Base-by-base conservation (phyloP, 2,329 filamentous ascomycete genomes). In the Penicillium sp. region DNA sequence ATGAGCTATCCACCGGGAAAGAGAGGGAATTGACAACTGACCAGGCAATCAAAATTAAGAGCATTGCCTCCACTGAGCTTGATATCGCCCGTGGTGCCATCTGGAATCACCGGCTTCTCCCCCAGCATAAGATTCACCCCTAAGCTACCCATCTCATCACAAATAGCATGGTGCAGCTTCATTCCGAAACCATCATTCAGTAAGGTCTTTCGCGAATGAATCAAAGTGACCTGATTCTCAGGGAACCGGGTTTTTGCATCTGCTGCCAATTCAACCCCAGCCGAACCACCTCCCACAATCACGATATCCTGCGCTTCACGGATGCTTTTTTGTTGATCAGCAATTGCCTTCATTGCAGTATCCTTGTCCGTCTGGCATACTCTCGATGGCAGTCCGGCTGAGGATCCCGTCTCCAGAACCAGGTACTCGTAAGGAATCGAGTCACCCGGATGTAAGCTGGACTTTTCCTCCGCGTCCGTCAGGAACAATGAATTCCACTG, bases 271-370 rank as follows among this genome's bases (percentile, higher is more conserved):
- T 88, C 83, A 0, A 88, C 81, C 1, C 86, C 86, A 0, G 85
- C 85, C 0, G 86, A 84, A 3, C 85, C 85, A 0, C 84, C 85
- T 2, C 85, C 86, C 0, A 84, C 77, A 0, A 85, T 77, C 2
- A 83, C 80, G 7, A 59, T 57, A 25, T 54, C 39, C 11, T 35
- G 4, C 9, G 50, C 45, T n/a, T 29, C 14, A n/a, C 23, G 23
- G 19, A 60, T 50, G n/a, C 42, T 46, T n/a, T 51, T 4, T 27
- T 35, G 48, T 10, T 47, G 19, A n/a, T 51, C 66, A 44, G 70
- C 71, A 37, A 87, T 60, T n/a, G 76, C 72, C 50, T 67, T 63
- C 21, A 81, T 71, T 0, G 78, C 82, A 16, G 76, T 73, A 0
- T 59, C 54, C 58, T 81, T 83, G 4, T 75, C 72, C 4, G 77